Conservation (phyloP, 495 filamentous ascomycete genomes). For the Aspergillus carlsbadensis region DNA sequence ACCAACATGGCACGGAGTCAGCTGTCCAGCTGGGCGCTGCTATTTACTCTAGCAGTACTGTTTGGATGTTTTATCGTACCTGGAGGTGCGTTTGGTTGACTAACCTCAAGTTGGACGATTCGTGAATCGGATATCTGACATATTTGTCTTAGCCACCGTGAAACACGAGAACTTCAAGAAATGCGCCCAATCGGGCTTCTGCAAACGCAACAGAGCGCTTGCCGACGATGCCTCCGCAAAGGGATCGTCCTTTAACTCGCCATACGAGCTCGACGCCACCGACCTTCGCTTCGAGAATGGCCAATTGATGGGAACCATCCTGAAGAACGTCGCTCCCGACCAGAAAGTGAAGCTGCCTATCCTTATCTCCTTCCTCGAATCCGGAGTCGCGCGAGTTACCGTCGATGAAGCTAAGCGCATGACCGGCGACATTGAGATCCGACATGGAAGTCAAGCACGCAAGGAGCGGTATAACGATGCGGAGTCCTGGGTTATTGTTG, state of each 20-base stretch:
- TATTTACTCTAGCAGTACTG: constrained; percentile 40
- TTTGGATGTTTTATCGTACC: constrained; percentile 40
- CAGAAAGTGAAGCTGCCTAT: constrained; percentile 75
- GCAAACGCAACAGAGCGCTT: constrained; percentile 85
- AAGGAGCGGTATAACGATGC: constrained; percentile 95
- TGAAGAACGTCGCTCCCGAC: constrained; percentile 69
- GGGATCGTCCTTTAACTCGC: constrained; percentile 70
- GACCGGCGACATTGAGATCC: constrained; percentile 83
- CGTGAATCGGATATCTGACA: constrained; percentile 1
- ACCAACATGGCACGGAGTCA: constrained; percentile 39
- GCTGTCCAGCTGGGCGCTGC: constrained; percentile 57
- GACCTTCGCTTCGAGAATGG: constrained; percentile 77
- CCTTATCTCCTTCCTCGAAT: constrained; percentile 82
- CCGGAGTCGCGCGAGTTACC: constrained; percentile 79
- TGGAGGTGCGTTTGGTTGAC: constrained; percentile 28
- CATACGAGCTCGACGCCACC: constrained; percentile 72
- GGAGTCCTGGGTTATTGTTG: constrained; percentile 82
- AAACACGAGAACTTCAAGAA: constrained; percentile 97
- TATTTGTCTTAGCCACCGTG: constrained; percentile 59
- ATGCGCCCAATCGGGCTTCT: constrained; percentile 89
- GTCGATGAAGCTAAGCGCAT: constrained; percentile 88
- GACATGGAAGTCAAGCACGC: constrained; percentile 77
- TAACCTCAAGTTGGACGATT: too few species aligned
- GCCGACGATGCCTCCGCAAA: constrained; percentile 70
- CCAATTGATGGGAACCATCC: constrained; percentile 70